Conservation (phyloP, 2,329 filamentous ascomycete genomes). For the Gyromitra esculenta region DNA sequence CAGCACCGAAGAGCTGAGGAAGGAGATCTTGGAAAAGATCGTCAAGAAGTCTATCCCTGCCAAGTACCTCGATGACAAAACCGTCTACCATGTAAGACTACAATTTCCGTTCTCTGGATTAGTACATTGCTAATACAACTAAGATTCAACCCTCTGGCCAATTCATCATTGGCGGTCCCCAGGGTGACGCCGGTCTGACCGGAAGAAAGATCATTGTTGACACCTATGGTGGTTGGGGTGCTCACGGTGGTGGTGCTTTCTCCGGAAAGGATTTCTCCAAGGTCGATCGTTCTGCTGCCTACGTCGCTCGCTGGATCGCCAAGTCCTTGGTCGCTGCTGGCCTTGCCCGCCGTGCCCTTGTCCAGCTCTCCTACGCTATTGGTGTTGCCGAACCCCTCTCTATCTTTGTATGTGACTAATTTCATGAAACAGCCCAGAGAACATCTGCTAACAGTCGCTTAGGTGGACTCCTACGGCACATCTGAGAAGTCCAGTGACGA, state of each 20-base stretch:
- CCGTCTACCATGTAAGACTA: conserved; percentile 85
- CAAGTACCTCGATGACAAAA: conserved; percentile 90
- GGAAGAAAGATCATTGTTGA: conserved; percentile 99
- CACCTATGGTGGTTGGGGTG: conserved; percentile 99
- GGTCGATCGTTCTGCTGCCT: conserved; percentile 97
- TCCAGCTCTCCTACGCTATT: conserved; percentile 99
- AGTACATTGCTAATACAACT: conserved; percentile 52
- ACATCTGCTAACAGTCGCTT: conserved; percentile 37
- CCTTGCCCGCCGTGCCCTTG: conserved; percentile 89
- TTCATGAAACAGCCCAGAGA: neutral
- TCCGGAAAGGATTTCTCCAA: conserved; percentile 99
- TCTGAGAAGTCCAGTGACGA: conserved; percentile 88
- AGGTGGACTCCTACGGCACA: conserved; percentile 91
- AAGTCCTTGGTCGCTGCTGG: conserved; percentile 93
- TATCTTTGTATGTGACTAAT: conserved; percentile 72
- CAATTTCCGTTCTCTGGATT: neutral
- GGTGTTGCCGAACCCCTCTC: conserved; percentile 98
- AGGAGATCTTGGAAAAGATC: conserved; percentile 97
- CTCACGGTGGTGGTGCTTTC: conserved; percentile 99
- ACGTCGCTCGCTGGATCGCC: conserved; percentile 97
- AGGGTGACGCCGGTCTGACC: conserved; percentile 98
- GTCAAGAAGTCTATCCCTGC: conserved; percentile 93
- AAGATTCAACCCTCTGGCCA: conserved; percentile 94
- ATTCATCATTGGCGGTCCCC: conserved; percentile 98
- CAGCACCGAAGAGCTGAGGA: conserved; percentile 88